These are phyloP conservation scores for Russula griseocarnosa DNA, from an alignment of 768 basidiomycete species.

Conservation along the genomic window DNA sequence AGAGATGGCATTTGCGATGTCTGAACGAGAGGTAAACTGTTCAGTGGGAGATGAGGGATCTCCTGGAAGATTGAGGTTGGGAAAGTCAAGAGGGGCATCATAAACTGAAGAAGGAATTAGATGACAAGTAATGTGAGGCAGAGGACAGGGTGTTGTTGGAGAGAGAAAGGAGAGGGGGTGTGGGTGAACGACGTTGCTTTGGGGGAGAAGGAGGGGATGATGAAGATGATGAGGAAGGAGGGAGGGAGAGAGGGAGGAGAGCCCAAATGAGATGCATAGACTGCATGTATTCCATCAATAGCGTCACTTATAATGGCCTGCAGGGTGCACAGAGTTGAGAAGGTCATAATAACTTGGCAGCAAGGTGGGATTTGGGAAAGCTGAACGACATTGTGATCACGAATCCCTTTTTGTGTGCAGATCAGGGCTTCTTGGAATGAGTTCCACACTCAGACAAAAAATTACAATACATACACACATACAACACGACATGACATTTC, in stretches of 20 bases:
- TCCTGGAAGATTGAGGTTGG: constrained; percentile 30
- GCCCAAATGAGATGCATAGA: constrained; percentile 6
- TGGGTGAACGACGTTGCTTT: constrained; percentile 23
- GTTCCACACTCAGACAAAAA: not conserved
- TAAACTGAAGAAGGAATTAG: constrained; percentile 7
- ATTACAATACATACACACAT: not conserved
- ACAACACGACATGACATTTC: not conserved
- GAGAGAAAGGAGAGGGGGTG: too few species aligned
- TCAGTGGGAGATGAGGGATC: constrained; percentile 45
- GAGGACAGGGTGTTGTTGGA: constrained; percentile 21
- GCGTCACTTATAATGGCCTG: constrained; percentile 28
- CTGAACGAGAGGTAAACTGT: constrained; percentile 54
- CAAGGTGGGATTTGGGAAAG: not conserved
- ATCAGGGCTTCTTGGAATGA: constrained; percentile 9
- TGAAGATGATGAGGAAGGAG: not conserved
- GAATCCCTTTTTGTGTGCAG: constrained; percentile 4
- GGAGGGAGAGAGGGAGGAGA: constrained; percentile 1
- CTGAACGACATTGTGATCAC: not conserved
- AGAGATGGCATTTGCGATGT: constrained; percentile 54
- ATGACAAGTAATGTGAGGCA: constrained; percentile 23
- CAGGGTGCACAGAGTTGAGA: constrained; percentile 26
- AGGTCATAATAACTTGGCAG: constrained; percentile 21
- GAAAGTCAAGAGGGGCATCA: constrained; percentile 30
- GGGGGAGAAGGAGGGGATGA: constrained; percentile 3
- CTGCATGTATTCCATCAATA: constrained; percentile 27